phyloP scores from a whole-genome alignment of 129 eudicot genomes.

The Artemisia annua region DNA sequence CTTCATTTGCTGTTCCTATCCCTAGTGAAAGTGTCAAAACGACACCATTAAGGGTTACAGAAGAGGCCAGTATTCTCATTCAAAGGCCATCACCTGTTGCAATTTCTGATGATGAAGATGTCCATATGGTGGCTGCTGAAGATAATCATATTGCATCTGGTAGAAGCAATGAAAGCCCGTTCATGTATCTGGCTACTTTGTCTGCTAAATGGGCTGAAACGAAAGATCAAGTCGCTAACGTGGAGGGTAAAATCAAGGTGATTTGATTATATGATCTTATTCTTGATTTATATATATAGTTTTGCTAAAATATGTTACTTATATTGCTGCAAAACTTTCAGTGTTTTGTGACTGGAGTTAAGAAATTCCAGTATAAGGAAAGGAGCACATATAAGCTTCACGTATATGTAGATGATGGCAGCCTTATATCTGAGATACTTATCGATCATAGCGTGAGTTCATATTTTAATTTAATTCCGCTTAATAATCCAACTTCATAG shows the following conservation, averaged over 20 bases:
- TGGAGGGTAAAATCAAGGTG: slow-evolving; percentile 90
- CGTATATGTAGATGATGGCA: slow-evolving; percentile 85
- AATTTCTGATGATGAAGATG: slow-evolving; percentile 45
- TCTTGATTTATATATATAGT: neutral
- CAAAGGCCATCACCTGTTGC: slow-evolving; percentile 29
- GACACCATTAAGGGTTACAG: slow-evolving; percentile 21
- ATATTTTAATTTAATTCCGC: neutral
- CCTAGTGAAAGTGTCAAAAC: slow-evolving; percentile 23
- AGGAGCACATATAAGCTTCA: slow-evolving; percentile 61
- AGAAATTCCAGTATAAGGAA: slow-evolving; percentile 63
- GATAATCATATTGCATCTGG: slow-evolving; percentile 41
- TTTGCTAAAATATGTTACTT: slow-evolving; percentile 5
- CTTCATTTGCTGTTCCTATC: slow-evolving; percentile 13
- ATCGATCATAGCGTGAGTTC: slow-evolving; percentile 73
- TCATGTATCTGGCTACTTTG: slow-evolving; percentile 73
- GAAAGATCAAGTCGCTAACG: slow-evolving; percentile 39
- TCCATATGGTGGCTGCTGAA: slow-evolving; percentile 42
- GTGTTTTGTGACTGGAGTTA: slow-evolving; percentile 85
- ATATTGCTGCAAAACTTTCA: slow-evolving; percentile 33
- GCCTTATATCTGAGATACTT: slow-evolving; percentile 80
- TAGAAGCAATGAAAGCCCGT: slow-evolving; percentile 58
- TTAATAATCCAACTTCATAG: neutral
- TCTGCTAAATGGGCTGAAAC: slow-evolving; percentile 51
- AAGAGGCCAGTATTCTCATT: slow-evolving; percentile 33
- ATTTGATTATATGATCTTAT: neutral